Evolutionary conservation across 257 asterid species (phyloP), one percentile per base, ranked within the genome.

Genomic region (Marsdenia floribunda): DNA sequence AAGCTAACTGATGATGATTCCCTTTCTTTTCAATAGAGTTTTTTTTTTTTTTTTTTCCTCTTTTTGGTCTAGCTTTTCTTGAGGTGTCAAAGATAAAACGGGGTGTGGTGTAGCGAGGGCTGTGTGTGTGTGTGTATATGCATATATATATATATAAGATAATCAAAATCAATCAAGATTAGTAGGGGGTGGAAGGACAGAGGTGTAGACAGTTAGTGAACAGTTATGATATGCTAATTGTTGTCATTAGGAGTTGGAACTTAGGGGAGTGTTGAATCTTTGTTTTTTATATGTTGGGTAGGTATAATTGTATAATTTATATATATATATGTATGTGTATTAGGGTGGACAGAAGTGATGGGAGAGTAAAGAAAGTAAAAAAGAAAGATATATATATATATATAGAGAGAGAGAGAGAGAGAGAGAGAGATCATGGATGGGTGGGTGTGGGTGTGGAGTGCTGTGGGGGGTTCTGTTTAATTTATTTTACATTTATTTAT

Each of bases 331-430:
- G 22, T 10, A 68, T 33, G n/a, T 21, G 19, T 67, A 19, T 47
- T 19, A 64, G 47, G 47, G 7, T 19, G 75, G 57, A 68, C 57
- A 44, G 74, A 78, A 73, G 77, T 78, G 81, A 72, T 66, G 53
- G 74, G 64, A 37, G 22, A 26, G 47, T 46, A 47, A 75, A 54
- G 38, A 44, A 49, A 71, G 58, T 19, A 54, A 70, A 79, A 68
- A 38, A 35, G 37, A 59, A 21, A 24, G 63, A 6, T 22, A 21
- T 14, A 74, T 49, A 37, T 49, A 49, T 49, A 49, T 13, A 49
- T 49, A 21, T 2, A 47, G 13, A 10, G 13, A 47, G 2, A 10
- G 2, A 47, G 11, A 47, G 2, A 10, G 2, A 47, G 11, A 47
- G 11, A 47, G 2, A 47, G 9, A 47, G 12, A 47, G 52, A 47